A percentile compares a stretch with the other conserved stretches of the same genome.
phyloP scores from a whole-genome alignment of 495 filamentous ascomycete species.

The Penicillium odoratum region DNA sequence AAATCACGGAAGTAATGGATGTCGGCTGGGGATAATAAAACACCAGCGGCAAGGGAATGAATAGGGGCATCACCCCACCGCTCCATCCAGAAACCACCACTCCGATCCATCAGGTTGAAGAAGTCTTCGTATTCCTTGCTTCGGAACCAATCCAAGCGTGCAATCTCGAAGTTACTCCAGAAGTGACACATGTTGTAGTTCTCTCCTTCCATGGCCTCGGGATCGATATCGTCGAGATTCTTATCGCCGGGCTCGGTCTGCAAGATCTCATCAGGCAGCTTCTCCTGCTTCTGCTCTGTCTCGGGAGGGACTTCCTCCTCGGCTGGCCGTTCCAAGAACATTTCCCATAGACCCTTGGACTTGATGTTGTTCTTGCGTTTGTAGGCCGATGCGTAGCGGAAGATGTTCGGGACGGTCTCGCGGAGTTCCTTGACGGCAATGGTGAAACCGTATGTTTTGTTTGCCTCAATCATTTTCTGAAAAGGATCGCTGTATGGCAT shows the following conservation, averaged over 20 bases:
- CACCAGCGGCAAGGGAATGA: constrained; percentile 93
- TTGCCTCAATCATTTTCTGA: constrained; percentile 81
- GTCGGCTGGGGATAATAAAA: constrained; percentile 75
- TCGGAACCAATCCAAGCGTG: constrained; percentile 89
- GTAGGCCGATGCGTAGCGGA: constrained; percentile 98
- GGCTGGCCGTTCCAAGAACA: constrained; percentile 81
- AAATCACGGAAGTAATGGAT: constrained; percentile 99
- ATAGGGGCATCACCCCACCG: constrained; percentile 99
- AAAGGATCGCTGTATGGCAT: constrained; percentile 77
- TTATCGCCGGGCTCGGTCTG: constrained; percentile 72
- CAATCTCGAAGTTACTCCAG: constrained; percentile 99
- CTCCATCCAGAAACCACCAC: constrained; percentile 99
- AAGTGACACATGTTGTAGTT: constrained; percentile 99
- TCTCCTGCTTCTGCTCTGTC: constrained; percentile 64
- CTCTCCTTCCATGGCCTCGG: constrained; percentile 95
- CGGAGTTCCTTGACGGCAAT: constrained; percentile 98
- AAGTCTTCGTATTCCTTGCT: constrained; percentile 97
- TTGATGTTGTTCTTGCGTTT: constrained; percentile 89
- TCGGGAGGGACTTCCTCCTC: constrained; percentile 56
- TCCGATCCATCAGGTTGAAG: constrained; percentile 98
- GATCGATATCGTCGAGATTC: constrained; percentile 76
- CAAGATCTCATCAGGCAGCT: constrained; percentile 79
- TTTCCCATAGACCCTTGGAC: constrained; percentile 95
- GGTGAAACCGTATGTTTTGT: constrained; percentile 99
- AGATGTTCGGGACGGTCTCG: constrained; percentile 98